Evolutionary conservation across 495 filamentous ascomycete species (phyloP), one percentile per base, ranked within the genome.

Genomic region (Hypomontagnella submonticulosa): DNA sequence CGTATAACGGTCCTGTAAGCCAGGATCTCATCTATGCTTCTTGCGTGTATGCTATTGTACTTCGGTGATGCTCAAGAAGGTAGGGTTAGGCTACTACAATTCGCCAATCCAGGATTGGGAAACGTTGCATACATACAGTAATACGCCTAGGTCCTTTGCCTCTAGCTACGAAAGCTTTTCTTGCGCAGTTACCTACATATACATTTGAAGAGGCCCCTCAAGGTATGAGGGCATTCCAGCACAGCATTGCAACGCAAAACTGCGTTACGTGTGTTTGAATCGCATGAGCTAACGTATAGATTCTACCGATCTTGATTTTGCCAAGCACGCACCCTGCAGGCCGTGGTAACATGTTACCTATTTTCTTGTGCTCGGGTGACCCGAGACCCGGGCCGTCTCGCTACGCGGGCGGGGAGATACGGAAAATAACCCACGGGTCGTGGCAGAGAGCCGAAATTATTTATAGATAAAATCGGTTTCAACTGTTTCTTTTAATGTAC

Each of bases 371-470:
- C 15, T 43, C 33, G 40, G 33, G 27, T 10, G 38, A 61, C 43
- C 48, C 50, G 50, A 56, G 37, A 61, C 50, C 63, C 15, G 43
- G 49, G 30, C 50, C 51, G 57, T 30, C 36, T 57, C 63, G 50
- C 44, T 50, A 49, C 42, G 42, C 4, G 11, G 34, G 16, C 18
- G 43, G 41, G 27, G 48, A 51, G 27, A 59, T n/a, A 44, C 60
- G 44, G 52, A 15, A 23, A 53, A 32, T 6, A 13, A 41, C 18
- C 12, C 18, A 12, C 32, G 13, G 47, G 30, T 40, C 20, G 36
- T 36, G n/a, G 33, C 30, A 58, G 23, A 3, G 13, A 13, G 4
- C 27, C 32, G 15, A 34, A 16, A 46, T 36, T 19, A 43, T 43
- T 43, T 43, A 13, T 43, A 43, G 40, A 43, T 11, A 0, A 20